Conservation (phyloP, 495 filamentous ascomycete genomes). For the Xylaria longipes region DNA sequence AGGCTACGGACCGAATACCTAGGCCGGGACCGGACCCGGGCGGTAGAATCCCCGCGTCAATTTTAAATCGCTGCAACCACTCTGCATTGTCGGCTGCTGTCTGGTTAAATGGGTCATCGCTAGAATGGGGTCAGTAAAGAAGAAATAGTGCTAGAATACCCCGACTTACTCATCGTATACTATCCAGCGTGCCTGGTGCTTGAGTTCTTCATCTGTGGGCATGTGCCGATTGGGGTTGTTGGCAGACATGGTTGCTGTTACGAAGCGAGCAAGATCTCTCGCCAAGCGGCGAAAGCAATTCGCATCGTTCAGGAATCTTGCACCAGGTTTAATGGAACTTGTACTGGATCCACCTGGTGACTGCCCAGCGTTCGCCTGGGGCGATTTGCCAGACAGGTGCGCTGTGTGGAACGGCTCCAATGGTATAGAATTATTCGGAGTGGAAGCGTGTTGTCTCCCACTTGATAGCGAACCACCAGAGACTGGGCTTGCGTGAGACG, state of each 20-base stretch:
- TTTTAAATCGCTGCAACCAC: conserved; percentile 74
- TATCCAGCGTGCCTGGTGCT: conserved; percentile 63
- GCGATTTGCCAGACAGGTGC: conserved; percentile 20
- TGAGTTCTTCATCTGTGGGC: conserved; percentile 60
- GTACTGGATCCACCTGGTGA: conserved; percentile 13
- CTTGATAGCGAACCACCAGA: conserved; percentile 26
- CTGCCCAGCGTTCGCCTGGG: not conserved
- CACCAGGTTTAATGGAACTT: conserved; percentile 37
- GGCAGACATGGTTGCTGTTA: conserved; percentile 53
- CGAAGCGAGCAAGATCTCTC: conserved; percentile 55
- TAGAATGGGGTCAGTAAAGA: conserved; percentile 38
- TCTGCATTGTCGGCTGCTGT: conserved; percentile 75
- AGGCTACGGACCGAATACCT: conserved; percentile 37
- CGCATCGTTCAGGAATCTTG: conserved; percentile 56
- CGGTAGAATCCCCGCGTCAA: conserved; percentile 62
- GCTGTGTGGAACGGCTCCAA: conserved; percentile 28
- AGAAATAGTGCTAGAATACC: conserved; percentile 32
- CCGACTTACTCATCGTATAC: conserved; percentile 58
- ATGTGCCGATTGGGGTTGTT: conserved; percentile 61
- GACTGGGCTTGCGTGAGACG: conserved; percentile 18
- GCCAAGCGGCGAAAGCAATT: conserved; percentile 61
- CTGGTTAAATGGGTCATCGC: conserved; percentile 76
- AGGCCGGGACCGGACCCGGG: conserved; percentile 53
- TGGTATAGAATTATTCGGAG: conserved; percentile 12
- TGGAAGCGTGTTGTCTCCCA: not conserved